Conservation (phyloP, 208 protist genomes). For the Acanthamoeba castellanii region DNA sequence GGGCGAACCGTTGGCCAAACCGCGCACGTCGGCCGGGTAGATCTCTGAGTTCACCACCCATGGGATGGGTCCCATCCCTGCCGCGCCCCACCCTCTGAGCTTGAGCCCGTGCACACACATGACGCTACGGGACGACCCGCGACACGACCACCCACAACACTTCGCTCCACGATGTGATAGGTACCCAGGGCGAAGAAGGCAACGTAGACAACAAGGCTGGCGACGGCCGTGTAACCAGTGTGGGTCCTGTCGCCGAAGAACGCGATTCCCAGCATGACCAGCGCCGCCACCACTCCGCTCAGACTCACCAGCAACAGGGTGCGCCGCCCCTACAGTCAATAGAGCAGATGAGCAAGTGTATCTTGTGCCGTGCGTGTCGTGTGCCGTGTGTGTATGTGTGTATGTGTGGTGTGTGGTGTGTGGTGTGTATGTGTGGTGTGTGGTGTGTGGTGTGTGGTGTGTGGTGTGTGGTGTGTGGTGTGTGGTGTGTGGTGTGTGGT, state of each 20-base stretch:
- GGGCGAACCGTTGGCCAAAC: constrained; percentile 77
- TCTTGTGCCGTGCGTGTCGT: neutral
- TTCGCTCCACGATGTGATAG: neutral
- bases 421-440: too few relatives aligned
- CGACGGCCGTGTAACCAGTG: constrained; percentile 11
- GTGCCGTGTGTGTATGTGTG: too few relatives aligned
- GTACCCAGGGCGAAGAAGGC: constrained; percentile 33
- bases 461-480: too few relatives aligned
- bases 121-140: too few relatives aligned
- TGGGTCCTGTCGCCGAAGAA: constrained; percentile 89
- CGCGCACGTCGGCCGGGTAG: constrained; percentile 92
- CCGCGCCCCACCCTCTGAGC: neutral
- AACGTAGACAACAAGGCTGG: constrained; percentile 23
- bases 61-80: constrained; percentile 93
- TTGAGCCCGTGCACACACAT: neutral
- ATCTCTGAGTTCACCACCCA: constrained; percentile 94
- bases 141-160: too few relatives aligned
- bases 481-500: too few relatives aligned
- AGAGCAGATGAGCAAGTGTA: neutral
- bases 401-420: too few relatives aligned
- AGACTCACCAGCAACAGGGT: constrained; percentile 90
- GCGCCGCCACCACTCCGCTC: constrained; percentile 88
- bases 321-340: constrained; percentile 87
- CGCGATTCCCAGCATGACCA: constrained; percentile 91
- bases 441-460: too few relatives aligned